Conservation (phyloP, 352 stramenopile genomes). For the Phytopythium chamaehyphon region DNA sequence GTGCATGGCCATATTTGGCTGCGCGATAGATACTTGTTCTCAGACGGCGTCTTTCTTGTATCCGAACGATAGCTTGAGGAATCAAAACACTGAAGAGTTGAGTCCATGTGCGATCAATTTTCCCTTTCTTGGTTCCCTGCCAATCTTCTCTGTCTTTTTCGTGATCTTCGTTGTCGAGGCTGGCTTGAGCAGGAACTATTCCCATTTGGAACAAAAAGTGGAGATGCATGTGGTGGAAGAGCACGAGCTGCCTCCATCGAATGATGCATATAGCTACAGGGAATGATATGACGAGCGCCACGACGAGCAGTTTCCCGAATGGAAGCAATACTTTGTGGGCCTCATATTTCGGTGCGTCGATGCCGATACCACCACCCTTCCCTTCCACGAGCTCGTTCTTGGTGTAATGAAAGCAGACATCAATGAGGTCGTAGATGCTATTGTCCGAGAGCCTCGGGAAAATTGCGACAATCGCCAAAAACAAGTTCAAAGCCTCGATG, state of each 20-base stretch:
- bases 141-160: neutral
- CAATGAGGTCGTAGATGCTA: slow-evolving; percentile 29
- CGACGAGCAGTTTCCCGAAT: slow-evolving; percentile 21
- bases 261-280: slow-evolving; percentile 53
- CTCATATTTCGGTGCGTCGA: neutral
- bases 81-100: no score
- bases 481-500: slow-evolving; percentile 65
- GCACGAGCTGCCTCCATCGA: slow-evolving; percentile 72
- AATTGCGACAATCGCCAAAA: slow-evolving; percentile 44
- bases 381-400: neutral
- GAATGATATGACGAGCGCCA: slow-evolving; percentile 47
- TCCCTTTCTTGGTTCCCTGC: no score
- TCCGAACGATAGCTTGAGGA: neutral
- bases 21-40: slow-evolving; percentile 59
- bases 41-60: slow-evolving; percentile 37
- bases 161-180: slow-evolving; percentile 62
- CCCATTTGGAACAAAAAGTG: slow-evolving; percentile 73
- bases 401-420: slow-evolving; percentile 25
- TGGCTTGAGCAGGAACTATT: slow-evolving; percentile 46
- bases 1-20: slow-evolving; percentile 55
- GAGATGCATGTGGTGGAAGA: slow-evolving; percentile 78
- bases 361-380: neutral
- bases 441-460: slow-evolving; percentile 34
- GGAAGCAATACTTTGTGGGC: slow-evolving; percentile 8
- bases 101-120: no score